phyloP scores from a whole-genome alignment of 495 filamentous ascomycete genomes.

The Talaromyces ruber region DNA sequence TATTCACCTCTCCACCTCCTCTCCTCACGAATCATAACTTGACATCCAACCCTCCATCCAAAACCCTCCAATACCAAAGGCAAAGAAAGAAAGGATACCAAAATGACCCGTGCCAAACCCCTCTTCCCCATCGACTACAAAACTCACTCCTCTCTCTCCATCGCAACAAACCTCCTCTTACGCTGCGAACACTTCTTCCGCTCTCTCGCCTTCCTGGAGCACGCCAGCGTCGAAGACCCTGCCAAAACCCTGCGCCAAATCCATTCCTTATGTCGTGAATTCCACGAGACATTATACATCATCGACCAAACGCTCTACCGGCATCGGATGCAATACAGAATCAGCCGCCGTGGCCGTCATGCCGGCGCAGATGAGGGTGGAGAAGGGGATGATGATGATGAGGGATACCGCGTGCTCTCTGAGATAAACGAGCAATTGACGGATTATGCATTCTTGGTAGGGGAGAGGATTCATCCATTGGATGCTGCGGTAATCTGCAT shows the following conservation, averaged over 20 bases:
- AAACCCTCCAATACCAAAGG: too few relatives aligned
- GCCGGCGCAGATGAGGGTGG: neutral
- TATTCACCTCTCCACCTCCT: neutral
- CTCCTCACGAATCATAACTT: neutral
- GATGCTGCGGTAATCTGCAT: neutral
- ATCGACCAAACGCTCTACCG: neutral
- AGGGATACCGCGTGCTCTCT: neutral
- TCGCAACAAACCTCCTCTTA: neutral
- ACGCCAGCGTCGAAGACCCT: neutral
- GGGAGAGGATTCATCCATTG: neutral
- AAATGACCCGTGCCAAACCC: neutral
- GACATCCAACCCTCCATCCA: neutral
- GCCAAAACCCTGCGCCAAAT: neutral
- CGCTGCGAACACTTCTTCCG: neutral
- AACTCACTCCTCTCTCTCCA: neutral
- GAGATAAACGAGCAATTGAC: neutral
- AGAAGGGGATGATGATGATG: neutral
- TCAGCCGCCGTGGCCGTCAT: neutral
- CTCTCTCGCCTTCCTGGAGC: neutral
- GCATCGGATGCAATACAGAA: neutral
- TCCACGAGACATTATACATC: neutral
- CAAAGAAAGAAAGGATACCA: neutral
- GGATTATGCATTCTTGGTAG: neutral
- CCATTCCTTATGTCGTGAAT: neutral
- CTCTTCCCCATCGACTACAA: neutral